A percentile compares a stretch with the other conserved stretches of the same genome.
phyloP scores from a whole-genome alignment of 2,329 filamentous ascomycete species.

The Stagonosporopsis rhizophila region DNA sequence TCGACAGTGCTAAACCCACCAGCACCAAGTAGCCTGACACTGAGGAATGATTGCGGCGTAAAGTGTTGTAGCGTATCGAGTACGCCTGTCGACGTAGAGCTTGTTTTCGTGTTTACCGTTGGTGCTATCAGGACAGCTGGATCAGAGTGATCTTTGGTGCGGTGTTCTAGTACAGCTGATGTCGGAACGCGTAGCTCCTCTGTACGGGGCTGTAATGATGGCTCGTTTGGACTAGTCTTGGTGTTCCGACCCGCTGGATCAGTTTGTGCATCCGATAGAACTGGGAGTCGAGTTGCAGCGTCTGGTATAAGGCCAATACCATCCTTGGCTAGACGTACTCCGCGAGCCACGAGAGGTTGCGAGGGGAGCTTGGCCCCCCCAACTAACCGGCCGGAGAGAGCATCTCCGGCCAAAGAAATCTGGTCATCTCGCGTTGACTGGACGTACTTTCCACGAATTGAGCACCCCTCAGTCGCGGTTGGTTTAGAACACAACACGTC shows the following conservation, averaged over 20 bases:
- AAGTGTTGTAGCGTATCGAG: slow-evolving; percentile 15
- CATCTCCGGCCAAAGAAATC: slow-evolving; percentile 44
- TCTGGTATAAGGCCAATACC: slow-evolving; percentile 11
- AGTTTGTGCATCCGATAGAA: not conserved
- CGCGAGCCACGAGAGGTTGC: slow-evolving; percentile 20
- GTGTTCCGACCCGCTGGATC: slow-evolving; percentile 14
- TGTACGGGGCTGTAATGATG: not conserved
- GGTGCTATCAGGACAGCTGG: not conserved
- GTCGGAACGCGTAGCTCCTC: not conserved
- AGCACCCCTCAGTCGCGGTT: slow-evolving; percentile 4
- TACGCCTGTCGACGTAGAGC: slow-evolving; percentile 3
- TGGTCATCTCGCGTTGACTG: slow-evolving; percentile 33
- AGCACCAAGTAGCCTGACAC: slow-evolving; percentile 45
- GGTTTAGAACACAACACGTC: slow-evolving; percentile 14
- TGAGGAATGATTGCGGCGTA: slow-evolving; percentile 39
- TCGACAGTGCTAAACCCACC: slow-evolving; percentile 50
- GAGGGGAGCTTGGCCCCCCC: slow-evolving; percentile 9
- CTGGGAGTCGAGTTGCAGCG: slow-evolving; percentile 3
- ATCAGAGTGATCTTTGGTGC: not conserved
- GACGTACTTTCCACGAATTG: slow-evolving; percentile 20
- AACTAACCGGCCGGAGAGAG: slow-evolving; percentile 33
- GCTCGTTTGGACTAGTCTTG: slow-evolving; percentile 6
- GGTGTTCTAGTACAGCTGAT: not conserved
- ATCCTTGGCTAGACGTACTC: slow-evolving; percentile 14
- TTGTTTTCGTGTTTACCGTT: not conserved